Conservation (phyloP, 164 flowering plant species). For the Macadamia tetraphylla region DNA sequence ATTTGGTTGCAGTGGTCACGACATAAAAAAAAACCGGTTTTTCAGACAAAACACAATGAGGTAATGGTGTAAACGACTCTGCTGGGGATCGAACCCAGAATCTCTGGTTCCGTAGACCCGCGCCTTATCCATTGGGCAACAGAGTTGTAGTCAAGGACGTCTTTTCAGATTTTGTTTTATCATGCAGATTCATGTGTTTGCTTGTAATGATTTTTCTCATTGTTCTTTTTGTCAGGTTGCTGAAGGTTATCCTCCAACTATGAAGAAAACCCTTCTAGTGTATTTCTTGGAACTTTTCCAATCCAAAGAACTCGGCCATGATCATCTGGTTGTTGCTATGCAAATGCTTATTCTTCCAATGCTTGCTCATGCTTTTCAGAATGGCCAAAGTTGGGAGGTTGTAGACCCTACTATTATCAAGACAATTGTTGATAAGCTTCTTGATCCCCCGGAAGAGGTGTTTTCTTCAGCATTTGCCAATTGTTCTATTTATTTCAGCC, state of each 20-base stretch:
- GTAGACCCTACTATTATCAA: slow-evolving; percentile 77
- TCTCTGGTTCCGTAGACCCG: no score
- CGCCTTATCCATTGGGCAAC: no score
- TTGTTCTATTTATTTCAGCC: background rate
- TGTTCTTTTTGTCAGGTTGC: slow-evolving; percentile 58
- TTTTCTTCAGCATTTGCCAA: background rate
- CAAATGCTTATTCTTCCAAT: slow-evolving; percentile 99
- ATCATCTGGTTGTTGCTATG: slow-evolving; percentile 91
- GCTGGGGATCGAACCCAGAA: no score
- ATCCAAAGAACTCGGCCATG: slow-evolving; percentile 81
- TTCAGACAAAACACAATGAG: no score
- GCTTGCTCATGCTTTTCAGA: slow-evolving; percentile 94
- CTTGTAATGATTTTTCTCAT: background rate
- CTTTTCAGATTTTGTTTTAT: no score
- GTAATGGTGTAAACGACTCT: no score
- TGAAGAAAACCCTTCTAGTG: slow-evolving; percentile 76
- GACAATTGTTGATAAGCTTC: slow-evolving; percentile 93
- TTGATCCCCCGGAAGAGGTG: slow-evolving; percentile 99
- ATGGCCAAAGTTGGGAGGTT: slow-evolving; percentile 93
- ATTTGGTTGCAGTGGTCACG: no score
- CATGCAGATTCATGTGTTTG: background rate
- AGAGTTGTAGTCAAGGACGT: no score
- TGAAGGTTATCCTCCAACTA: slow-evolving; percentile 79
- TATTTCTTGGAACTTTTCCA: slow-evolving; percentile 86
- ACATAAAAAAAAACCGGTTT: no score